A percentile compares a stretch with the other conserved stretches of the same genome.
These are phyloP conservation scores for Sphaerulina vaccinii DNA, from an alignment of 2,329 filamentous ascomycete species.

Conservation along the genomic window DNA sequence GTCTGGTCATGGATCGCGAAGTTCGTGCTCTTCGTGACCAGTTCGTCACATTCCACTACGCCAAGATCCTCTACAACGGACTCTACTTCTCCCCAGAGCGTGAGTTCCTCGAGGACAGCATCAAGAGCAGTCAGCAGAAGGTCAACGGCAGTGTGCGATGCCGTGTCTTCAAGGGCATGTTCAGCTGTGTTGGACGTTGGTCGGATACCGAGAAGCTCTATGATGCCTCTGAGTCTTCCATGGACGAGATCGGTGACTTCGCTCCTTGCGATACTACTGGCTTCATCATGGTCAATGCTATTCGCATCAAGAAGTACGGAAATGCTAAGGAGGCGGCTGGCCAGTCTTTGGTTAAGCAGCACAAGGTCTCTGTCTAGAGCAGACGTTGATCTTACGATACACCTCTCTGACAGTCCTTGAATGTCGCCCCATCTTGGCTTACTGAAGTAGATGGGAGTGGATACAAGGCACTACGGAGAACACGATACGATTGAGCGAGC, in stretches of 20 bases:
- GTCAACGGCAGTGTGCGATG: slow-evolving; percentile 63
- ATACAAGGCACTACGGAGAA: not conserved
- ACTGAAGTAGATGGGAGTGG: too few relatives aligned
- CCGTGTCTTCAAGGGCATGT: slow-evolving; percentile 65
- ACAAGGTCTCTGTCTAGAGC: not conserved
- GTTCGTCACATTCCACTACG: slow-evolving; percentile 65
- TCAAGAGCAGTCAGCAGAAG: slow-evolving; percentile 59
- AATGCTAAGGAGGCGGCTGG: slow-evolving; percentile 41
- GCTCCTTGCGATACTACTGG: slow-evolving; percentile 64
- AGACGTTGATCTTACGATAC: not conserved
- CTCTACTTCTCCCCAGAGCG: slow-evolving; percentile 70
- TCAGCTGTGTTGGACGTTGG: slow-evolving; percentile 59
- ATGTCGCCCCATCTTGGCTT: too few relatives aligned
- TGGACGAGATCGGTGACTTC: slow-evolving; percentile 71
- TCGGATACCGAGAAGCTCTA: slow-evolving; percentile 69
- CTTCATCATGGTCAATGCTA: slow-evolving; percentile 69
- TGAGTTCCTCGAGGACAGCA: slow-evolving; percentile 67
- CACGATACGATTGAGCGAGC: not conserved
- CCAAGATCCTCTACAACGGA: slow-evolving; percentile 61
- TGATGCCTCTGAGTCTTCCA: slow-evolving; percentile 62
- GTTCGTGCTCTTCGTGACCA: slow-evolving; percentile 69
- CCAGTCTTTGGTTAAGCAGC: slow-evolving; percentile 34
- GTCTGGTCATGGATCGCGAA: slow-evolving; percentile 66
- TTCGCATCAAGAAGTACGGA: slow-evolving; percentile 50
- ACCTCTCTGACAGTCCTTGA: too few relatives aligned